Percentiles rank a stretch among this genome's conserved stretches.
Conservation (phyloP, 1,139 yeast genomes). For the Taiozyma onychis region DNA sequence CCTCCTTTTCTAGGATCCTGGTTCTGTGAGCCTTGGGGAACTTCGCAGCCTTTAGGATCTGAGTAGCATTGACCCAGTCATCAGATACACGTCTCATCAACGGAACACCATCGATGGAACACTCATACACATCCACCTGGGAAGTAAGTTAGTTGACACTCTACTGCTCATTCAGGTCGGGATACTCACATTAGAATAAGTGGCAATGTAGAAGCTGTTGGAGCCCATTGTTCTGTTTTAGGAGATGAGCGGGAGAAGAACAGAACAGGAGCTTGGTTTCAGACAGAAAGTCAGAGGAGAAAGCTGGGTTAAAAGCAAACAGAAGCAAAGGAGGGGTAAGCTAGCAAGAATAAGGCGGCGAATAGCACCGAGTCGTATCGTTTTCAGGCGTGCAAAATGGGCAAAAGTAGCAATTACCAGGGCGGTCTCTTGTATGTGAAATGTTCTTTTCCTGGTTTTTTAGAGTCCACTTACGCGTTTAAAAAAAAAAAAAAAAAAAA, state of each 20-base stretch:
- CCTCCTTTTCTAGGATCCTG: constrained; percentile 84
- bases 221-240: background rate
- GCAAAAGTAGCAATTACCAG: background rate
- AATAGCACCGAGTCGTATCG: background rate
- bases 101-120: constrained; percentile 47
- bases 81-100: constrained; percentile 75
- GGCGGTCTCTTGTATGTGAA: background rate
- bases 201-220: constrained; percentile 16
- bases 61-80: constrained; percentile 93
- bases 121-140: constrained; percentile 50
- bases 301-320: background rate
- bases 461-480: background rate
- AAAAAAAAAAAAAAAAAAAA: background rate
- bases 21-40: constrained; percentile 94
- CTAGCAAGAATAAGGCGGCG: background rate
- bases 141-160: background rate
- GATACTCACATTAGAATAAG: constrained; percentile 23
- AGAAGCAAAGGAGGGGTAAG: background rate
- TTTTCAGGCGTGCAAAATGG: background rate
- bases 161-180: background rate
- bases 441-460: background rate
- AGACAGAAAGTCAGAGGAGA: background rate
- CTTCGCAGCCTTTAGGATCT: constrained; percentile 87
- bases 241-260: background rate
- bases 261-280: background rate